These are phyloP conservation scores for Trichoderma aggressivum DNA, from an alignment of 2,329 filamentous ascomycete species.

Conservation along the genomic window DNA sequence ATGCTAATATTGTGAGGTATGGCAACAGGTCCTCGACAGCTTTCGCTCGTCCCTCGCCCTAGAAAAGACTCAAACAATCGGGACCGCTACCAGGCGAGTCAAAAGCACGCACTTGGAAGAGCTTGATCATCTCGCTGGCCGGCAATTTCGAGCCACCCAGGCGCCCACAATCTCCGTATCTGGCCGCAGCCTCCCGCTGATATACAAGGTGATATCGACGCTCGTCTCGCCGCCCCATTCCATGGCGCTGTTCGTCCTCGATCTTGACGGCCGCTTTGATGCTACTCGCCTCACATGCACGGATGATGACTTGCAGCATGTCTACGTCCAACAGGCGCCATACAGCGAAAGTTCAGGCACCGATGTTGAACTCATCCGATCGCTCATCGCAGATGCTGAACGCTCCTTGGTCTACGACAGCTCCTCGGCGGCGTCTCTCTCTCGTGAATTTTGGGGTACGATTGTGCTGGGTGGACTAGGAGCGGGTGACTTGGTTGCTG, in stretches of 20 bases:
- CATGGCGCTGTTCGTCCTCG: constrained; percentile 53
- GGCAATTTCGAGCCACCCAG: constrained; percentile 48
- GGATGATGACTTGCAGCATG: constrained; percentile 43
- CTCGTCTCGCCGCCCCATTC: constrained; percentile 47
- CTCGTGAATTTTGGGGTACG: constrained; percentile 57
- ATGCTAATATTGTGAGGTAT: background rate
- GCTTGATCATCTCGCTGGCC: constrained; percentile 46
- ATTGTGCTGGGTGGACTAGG: constrained; percentile 47
- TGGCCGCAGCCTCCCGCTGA: constrained; percentile 51
- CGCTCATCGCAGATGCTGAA: constrained; percentile 41
- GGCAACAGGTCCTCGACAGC: constrained; percentile 25
- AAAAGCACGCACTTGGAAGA: constrained; percentile 41
- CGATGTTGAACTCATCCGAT: constrained; percentile 29
- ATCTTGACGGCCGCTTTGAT: constrained; percentile 55
- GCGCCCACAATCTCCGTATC: constrained; percentile 47
- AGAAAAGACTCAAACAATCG: background rate
- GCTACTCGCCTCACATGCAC: constrained; percentile 42
- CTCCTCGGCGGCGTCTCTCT: constrained; percentile 38
- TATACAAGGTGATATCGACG: constrained; percentile 53
- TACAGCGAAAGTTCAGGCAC: constrained; percentile 20
- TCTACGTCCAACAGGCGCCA: constrained; percentile 48
- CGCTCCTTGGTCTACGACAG: constrained; percentile 50
- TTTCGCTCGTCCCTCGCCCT: constrained; percentile 20
- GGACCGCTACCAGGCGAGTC: constrained; percentile 7
- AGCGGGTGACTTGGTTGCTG: constrained; percentile 32